Conservation (phyloP, 1,284 basidiomycete species). For the Retiboletus fuscus region DNA sequence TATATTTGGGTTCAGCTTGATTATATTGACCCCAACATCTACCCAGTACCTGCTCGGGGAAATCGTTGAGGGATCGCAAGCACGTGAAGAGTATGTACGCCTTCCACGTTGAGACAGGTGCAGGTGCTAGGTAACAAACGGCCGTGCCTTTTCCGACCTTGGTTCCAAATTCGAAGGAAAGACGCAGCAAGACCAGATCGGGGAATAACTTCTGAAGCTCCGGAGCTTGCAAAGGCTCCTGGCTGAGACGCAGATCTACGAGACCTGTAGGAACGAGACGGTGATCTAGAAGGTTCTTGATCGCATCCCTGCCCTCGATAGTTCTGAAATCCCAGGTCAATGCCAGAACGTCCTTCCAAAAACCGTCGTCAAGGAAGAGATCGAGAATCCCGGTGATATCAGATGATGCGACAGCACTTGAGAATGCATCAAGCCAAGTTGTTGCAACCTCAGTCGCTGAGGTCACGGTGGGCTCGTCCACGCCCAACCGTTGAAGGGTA, state of each 20-base stretch:
- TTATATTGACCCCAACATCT: background rate
- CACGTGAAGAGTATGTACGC: conserved; percentile 55
- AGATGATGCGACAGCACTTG: conserved; percentile 44
- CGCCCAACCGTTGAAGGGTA: conserved; percentile 45
- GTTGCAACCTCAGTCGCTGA: conserved; percentile 40
- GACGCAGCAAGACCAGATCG: conserved; percentile 43
- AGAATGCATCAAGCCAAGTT: conserved; percentile 50
- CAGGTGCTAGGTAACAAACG: conserved; percentile 38
- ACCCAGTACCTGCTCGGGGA: conserved; percentile 51
- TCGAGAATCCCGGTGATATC: conserved; percentile 42
- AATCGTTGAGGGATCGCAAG: conserved; percentile 61
- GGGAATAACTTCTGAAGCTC: conserved; percentile 40
- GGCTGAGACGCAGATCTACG: conserved; percentile 37
- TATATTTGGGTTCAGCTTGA: conserved; percentile 22
- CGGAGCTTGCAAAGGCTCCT: conserved; percentile 35
- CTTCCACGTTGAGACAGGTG: conserved; percentile 41
- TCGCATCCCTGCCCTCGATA: conserved; percentile 39
- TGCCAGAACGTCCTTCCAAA: conserved; percentile 46
- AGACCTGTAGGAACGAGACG: conserved; percentile 51
- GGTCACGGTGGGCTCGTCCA: conserved; percentile 36
- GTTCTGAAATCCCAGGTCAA: conserved; percentile 49
- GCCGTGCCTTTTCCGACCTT: conserved; percentile 42
- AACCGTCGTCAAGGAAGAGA: conserved; percentile 46
- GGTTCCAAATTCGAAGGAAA: conserved; percentile 43
- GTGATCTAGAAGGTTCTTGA: conserved; percentile 40